A percentile compares a stretch with the other conserved stretches of the same genome.
phyloP scores from a whole-genome alignment of 805 yeast species.

The Lipomyces spencermartinsiae region DNA sequence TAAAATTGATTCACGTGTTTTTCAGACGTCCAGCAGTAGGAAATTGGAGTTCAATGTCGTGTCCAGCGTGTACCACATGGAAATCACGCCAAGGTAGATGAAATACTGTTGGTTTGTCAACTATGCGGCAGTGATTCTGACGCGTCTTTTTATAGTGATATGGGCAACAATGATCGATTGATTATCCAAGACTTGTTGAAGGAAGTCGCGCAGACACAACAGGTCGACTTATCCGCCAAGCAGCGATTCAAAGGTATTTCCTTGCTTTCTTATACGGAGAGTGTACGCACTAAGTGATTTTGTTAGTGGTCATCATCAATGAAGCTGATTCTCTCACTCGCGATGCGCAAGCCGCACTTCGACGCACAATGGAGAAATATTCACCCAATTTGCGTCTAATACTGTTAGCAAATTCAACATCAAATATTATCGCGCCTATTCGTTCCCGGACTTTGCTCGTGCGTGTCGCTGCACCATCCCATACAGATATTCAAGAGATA shows the following conservation, averaged over 20 bases:
- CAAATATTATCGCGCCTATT: slow-evolving; percentile 91
- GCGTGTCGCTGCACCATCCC: slow-evolving; percentile 83
- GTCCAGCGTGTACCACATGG: slow-evolving; percentile 89
- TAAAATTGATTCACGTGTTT: slow-evolving; percentile 88
- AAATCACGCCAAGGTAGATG: slow-evolving; percentile 81
- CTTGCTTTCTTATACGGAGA: background rate
- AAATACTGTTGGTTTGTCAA: background rate
- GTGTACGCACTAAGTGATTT: background rate
- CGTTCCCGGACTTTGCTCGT: slow-evolving; percentile 88
- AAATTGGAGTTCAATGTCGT: slow-evolving; percentile 91
- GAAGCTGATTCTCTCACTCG: slow-evolving; percentile 89
- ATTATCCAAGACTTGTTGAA: slow-evolving; percentile 93
- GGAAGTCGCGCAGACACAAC: slow-evolving; percentile 94
- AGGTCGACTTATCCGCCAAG: slow-evolving; percentile 74
- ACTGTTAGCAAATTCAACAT: slow-evolving; percentile 85
- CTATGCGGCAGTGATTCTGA: background rate
- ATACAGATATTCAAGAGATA: slow-evolving; percentile 62
- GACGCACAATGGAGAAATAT: slow-evolving; percentile 96
- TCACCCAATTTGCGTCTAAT: slow-evolving; percentile 85
- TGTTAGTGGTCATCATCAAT: slow-evolving; percentile 71
- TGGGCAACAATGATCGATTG: slow-evolving; percentile 94
- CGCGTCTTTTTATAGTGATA: slow-evolving; percentile 60
- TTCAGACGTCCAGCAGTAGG: slow-evolving; percentile 67
- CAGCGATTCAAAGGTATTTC: slow-evolving; percentile 50
- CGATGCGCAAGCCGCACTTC: slow-evolving; percentile 94